These are phyloP conservation scores for Mortierella sp. DNA, from an alignment of 371 early-diverging fungal species.

Conservation along the genomic window DNA sequence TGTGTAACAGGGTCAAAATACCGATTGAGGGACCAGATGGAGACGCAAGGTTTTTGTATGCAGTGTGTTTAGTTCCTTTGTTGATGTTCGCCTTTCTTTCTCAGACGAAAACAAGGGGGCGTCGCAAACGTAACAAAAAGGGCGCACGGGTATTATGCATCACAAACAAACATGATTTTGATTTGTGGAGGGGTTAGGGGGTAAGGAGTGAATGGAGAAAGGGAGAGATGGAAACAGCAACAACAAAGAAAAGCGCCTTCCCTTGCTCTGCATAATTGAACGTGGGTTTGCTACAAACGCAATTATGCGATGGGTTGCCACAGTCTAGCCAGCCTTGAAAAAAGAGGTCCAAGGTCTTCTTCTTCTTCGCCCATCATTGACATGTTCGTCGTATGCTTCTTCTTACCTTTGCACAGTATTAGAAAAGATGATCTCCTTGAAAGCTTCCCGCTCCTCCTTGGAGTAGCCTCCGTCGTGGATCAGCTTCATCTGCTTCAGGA, in stretches of 20 bases:
- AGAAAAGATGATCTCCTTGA: conserved; percentile 94
- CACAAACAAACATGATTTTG: neutral
- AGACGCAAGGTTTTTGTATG: neutral
- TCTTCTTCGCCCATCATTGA: neutral
- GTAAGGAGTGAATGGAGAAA: neutral
- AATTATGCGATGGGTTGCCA: neutral
- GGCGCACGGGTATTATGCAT: conserved; percentile 10
- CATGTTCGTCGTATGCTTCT: neutral
- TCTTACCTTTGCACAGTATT: conserved; percentile 86
- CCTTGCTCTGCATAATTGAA: neutral
- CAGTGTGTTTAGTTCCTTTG: neutral
- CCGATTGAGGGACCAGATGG: neutral
- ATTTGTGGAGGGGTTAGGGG: neutral
- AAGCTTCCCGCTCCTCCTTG: conserved; percentile 86
- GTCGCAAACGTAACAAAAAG: conserved; percentile 7
- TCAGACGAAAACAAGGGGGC: neutral
- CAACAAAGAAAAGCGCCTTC: neutral
- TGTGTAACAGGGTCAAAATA: conserved; percentile 7
- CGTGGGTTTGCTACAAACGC: neutral
- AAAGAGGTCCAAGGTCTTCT: neutral
- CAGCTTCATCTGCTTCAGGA: conserved; percentile 97
- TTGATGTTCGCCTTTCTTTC: neutral
- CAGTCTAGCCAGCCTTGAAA: neutral
- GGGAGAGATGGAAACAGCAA: conserved; percentile 1
- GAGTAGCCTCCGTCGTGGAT: conserved; percentile 96